Base-by-base conservation (phyloP, 371 early-diverging fungal species). In the Circinella umbellata region DNA sequence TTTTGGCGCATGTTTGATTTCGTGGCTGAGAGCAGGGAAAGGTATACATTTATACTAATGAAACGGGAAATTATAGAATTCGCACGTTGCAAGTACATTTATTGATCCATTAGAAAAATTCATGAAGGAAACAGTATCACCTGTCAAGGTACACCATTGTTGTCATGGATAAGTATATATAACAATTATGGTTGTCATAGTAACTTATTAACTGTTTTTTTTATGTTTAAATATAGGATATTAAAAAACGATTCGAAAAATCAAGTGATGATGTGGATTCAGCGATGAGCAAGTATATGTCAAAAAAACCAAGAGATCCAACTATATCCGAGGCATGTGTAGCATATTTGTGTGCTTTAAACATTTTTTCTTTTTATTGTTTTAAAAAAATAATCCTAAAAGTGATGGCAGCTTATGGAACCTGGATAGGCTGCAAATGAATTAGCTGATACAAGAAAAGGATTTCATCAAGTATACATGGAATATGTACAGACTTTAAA, bases 401-500 rank as follows among this genome's bases (percentile, higher is more conserved):
- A 51, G 51, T 51, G 51, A 51, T 51, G 51, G 51, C 51, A 51
- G 51, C 51, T 51, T 49, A 17, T 27, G 47, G 18, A 62, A 42
- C 10, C 27, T 20, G 39, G 36, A 15, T 74, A 88, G 88, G 76
- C 87, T 18, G 87, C 89, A 14, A 81, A 79, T 49, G 91, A 91
- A 73, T 75, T 89, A 18, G 84, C 86, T 17, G 84, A 88, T 68
- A 76, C 88, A 0, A 76, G 91, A 63, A 87, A 86, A 67, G 73
- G 77, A 51, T 88, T 92, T 55, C 90, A 91, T 66, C 69, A 78
- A 48, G 82, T 84, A 27, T 88, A 89, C 54, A 80, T 93, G 67
- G 90, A 92, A 53, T 93, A 93, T 70, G 87, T 86, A 8, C 75
- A 81, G 10, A 81, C 87, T 55, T 69, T 93, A 61, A 92, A 92